A percentile compares a stretch with the other conserved stretches of the same genome.
Evolutionary conservation across 108 stramenopile genomes (phyloP).

Genomic region (Asterionellopsis glacialis): DNA sequence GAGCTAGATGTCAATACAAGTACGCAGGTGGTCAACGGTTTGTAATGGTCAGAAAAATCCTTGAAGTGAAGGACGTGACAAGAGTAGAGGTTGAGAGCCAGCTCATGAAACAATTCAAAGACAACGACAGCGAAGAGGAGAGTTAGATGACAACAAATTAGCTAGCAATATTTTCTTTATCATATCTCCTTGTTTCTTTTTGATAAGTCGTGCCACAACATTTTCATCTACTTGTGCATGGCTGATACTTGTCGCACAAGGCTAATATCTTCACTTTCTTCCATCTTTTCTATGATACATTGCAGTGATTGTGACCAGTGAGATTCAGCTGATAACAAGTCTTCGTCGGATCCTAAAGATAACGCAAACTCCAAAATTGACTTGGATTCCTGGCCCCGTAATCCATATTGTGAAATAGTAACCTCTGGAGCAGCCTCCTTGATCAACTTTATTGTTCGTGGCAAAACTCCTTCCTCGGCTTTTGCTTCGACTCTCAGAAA

Average conservation of each 20-base stretch:
- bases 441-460: slow-evolving; percentile 53
- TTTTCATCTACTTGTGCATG: no score
- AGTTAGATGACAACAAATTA: no score
- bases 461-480: slow-evolving; percentile 55
- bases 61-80: slow-evolving; percentile 71
- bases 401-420: slow-evolving; percentile 74
- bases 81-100: slow-evolving; percentile 52
- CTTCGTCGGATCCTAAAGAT: background rate
- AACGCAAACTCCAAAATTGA: slow-evolving; percentile 51
- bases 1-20: slow-evolving; percentile 63
- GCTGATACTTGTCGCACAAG: slow-evolving; percentile 1
- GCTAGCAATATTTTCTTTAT: no score
- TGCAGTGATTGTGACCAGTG: background rate
- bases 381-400: slow-evolving; percentile 31
- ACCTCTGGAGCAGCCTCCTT: slow-evolving; percentile 45
- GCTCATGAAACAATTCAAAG: background rate
- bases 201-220: no score
- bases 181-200: no score
- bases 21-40: slow-evolving; percentile 76
- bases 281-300: background rate
- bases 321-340: no score
- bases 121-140: background rate
- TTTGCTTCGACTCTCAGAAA: slow-evolving; percentile 70
- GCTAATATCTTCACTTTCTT: background rate
- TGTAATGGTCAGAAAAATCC: slow-evolving; percentile 74